phyloP scores from a whole-genome alignment of 1,284 basidiomycete genomes.

The Pseudozyma hubeiensis region DNA sequence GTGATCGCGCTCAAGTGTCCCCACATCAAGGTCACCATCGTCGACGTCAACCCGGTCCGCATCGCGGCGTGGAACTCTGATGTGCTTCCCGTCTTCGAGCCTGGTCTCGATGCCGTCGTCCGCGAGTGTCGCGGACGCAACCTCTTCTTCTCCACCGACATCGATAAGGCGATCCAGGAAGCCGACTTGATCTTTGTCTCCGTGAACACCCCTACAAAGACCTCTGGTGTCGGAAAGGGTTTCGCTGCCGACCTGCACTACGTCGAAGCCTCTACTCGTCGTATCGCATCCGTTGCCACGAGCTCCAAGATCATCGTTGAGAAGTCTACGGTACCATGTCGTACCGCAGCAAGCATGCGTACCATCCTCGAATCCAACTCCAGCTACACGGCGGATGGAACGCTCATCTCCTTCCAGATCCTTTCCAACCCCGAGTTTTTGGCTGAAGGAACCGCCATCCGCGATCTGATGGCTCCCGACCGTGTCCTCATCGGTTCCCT shows the following conservation, averaged over 20 bases:
- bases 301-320: conserved; percentile 98
- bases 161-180: conserved; percentile 90
- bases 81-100: conserved; percentile 90
- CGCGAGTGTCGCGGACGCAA: conserved; percentile 88
- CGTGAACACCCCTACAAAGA: conserved; percentile 98
- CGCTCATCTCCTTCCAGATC: conserved; percentile 92
- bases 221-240: conserved; percentile 94
- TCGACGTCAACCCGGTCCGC: conserved; percentile 93
- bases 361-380: conserved; percentile 98
- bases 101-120: conserved; percentile 94
- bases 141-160: conserved; percentile 95
- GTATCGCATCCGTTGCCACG: conserved; percentile 89
- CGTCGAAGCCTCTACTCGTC: conserved; percentile 88
- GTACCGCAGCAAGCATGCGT: conserved; percentile 98
- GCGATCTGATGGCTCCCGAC: conserved; percentile 87
- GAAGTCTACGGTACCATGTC: conserved; percentile 98
- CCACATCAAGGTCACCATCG: conserved; percentile 93
- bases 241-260: conserved; percentile 88
- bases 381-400: conserved; percentile 71
- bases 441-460: conserved; percentile 95
- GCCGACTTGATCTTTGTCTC: conserved; percentile 82
- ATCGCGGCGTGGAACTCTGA: conserved; percentile 94
- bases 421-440: conserved; percentile 99
- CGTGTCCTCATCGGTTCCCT: conserved; percentile 97
- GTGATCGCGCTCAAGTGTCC: conserved; percentile 96